Evolutionary conservation across 345 rosid genomes (phyloP).

Genomic region (Capsella bursapastoris): DNA sequence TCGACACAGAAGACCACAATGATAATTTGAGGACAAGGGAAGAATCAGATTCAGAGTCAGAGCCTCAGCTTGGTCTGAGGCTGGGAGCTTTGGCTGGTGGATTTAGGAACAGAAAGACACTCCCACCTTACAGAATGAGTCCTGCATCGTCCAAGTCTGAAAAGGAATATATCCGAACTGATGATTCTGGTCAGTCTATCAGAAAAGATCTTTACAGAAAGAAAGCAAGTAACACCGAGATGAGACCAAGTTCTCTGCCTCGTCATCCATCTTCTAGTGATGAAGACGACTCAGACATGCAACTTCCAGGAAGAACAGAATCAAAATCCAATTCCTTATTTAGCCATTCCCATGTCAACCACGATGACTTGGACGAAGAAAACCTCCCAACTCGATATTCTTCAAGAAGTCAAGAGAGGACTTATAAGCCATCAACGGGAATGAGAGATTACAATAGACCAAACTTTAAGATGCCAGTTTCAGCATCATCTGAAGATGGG

Average conservation of each 20-base stretch:
- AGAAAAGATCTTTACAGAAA: constrained; percentile 47
- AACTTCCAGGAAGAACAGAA: constrained; percentile 35
- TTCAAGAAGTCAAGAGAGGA: constrained; percentile 34
- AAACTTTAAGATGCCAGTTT: constrained; percentile 36
- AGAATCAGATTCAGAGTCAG: constrained; percentile 40
- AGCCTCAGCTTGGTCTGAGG: constrained; percentile 49
- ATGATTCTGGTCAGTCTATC: constrained; percentile 33
- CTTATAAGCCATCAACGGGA: constrained; percentile 28
- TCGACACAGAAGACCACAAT: constrained; percentile 33
- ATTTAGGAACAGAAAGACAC: constrained; percentile 62
- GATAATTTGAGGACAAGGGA: constrained; percentile 44
- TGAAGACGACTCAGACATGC: constrained; percentile 50
- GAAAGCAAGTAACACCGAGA: constrained; percentile 43
- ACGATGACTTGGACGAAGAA: constrained; percentile 35
- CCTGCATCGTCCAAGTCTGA: constrained; percentile 44
- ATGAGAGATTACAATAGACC: constrained; percentile 20
- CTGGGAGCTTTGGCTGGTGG: constrained; percentile 71
- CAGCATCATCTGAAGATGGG: constrained; percentile 44
- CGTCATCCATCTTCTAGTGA: constrained; percentile 41
- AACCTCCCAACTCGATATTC: constrained; percentile 8
- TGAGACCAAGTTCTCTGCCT: constrained; percentile 41
- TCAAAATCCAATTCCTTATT: constrained; percentile 24
- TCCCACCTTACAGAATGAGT: constrained; percentile 54
- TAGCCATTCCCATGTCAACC: constrained; percentile 21
- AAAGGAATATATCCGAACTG: constrained; percentile 36